Conservation (phyloP, 2,329 filamentous ascomycete genomes). For the Trichophyton equinum region DNA sequence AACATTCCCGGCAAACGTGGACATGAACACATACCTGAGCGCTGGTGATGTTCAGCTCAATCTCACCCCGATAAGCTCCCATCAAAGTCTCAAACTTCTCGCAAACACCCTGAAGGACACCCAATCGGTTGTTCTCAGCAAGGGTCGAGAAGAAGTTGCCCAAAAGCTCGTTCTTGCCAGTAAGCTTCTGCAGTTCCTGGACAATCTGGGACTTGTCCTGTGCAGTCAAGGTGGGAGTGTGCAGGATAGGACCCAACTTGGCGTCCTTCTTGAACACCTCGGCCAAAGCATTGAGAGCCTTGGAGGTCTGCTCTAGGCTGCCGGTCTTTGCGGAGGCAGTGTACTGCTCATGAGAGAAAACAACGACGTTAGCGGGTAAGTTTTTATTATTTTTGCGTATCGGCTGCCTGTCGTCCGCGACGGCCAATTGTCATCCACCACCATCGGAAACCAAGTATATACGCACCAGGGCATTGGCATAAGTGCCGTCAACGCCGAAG, state of each 20-base stretch:
- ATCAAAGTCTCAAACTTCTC: slow-evolving; percentile 82
- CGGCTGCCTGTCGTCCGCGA: neutral
- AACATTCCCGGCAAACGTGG: too few relatives aligned
- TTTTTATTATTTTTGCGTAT: neutral
- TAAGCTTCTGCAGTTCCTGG: slow-evolving; percentile 73
- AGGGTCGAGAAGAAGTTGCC: slow-evolving; percentile 88
- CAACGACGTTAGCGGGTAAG: neutral
- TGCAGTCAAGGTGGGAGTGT: slow-evolving; percentile 63
- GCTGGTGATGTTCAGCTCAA: slow-evolving; percentile 84
- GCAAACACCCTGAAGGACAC: slow-evolving; percentile 65
- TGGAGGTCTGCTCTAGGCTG: slow-evolving; percentile 72
- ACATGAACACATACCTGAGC: slow-evolving; percentile 54
- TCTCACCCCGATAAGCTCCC: slow-evolving; percentile 78
- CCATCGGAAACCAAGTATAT: neutral
- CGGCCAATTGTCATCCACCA: neutral
- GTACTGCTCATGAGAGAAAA: slow-evolving; percentile 51
- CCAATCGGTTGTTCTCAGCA: slow-evolving; percentile 91
- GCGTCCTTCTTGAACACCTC: slow-evolving; percentile 65
- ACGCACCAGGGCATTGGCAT: slow-evolving; percentile 94
- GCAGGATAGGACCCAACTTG: slow-evolving; percentile 66
- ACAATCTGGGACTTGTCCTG: slow-evolving; percentile 79
- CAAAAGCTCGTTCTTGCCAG: slow-evolving; percentile 66
- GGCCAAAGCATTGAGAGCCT: slow-evolving; percentile 59
- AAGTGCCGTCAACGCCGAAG: slow-evolving; percentile 94
- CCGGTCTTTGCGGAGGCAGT: slow-evolving; percentile 85